Evolutionary conservation across 768 basidiomycete genomes (phyloP).

Genomic region (Hypholoma fasciculare): DNA sequence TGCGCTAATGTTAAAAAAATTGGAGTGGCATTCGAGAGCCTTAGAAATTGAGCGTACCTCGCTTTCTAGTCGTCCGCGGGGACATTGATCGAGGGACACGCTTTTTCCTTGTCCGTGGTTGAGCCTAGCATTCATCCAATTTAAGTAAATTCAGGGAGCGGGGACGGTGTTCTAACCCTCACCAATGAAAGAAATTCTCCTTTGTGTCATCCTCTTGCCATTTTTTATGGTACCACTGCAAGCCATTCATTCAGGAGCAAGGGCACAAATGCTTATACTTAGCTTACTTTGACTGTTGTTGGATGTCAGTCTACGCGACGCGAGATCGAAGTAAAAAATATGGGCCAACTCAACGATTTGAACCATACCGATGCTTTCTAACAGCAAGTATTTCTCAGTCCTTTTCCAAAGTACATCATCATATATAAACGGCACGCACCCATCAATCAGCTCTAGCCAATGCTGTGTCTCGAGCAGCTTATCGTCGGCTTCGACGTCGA

Average conservation of each 20-base stretch:
- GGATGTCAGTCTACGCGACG: not conserved
- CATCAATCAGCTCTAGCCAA: constrained; percentile 64
- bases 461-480: constrained; percentile 61
- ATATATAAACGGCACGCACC: constrained; percentile 28
- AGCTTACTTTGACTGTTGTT: constrained; percentile 41
- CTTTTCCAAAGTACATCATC: not conserved
- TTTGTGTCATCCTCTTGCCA: constrained; percentile 61
- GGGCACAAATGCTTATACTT: not conserved
- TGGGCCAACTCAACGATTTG: constrained; percentile 46
- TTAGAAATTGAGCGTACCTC: constrained; percentile 37
- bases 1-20: constrained; percentile 30
- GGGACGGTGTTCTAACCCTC: not conserved
- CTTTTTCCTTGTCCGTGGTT: constrained; percentile 60
- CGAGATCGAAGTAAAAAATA: not conserved
- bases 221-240: constrained; percentile 55
- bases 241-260: not conserved
- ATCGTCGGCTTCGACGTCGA: constrained; percentile 32
- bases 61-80: constrained; percentile 57
- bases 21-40: not conserved
- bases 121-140: constrained; percentile 40
- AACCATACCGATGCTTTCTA: constrained; percentile 63
- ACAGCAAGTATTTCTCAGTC: not conserved
- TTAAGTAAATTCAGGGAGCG: not conserved
- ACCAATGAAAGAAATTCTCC: constrained; percentile 72
- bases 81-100: constrained; percentile 56